Evolutionary conservation across 2,329 filamentous ascomycete genomes (phyloP).

Genomic region (Monilinia aucupariae): DNA sequence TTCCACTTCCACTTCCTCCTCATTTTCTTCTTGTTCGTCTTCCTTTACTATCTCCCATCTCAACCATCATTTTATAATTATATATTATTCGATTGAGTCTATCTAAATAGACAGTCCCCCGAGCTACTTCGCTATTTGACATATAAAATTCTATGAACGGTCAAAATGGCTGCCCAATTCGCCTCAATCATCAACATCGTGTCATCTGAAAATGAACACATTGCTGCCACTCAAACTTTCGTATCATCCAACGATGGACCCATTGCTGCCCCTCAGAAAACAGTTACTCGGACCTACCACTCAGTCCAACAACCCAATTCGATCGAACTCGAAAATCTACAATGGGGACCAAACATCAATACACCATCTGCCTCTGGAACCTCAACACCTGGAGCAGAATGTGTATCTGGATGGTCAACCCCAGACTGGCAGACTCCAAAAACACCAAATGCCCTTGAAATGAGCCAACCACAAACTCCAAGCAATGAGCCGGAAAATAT

Average conservation of each 20-base stretch:
- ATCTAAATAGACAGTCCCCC: not conserved
- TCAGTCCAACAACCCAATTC: conserved; percentile 28
- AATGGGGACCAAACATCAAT: conserved; percentile 21
- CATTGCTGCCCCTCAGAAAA: conserved; percentile 30
- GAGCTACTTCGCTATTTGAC: not conserved
- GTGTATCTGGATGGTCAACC: conserved; percentile 7
- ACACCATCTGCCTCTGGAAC: conserved; percentile 22
- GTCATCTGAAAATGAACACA: conserved; percentile 7
- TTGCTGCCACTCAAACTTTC: conserved; percentile 28
- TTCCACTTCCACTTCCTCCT: not conserved
- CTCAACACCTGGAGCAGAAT: conserved; percentile 20
- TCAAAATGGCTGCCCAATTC: conserved; percentile 8
- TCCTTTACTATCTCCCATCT: not conserved
- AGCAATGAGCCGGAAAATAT: conserved; percentile 38
- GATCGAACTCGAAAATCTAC: conserved; percentile 29
- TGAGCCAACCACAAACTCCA: conserved; percentile 49
- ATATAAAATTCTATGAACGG: not conserved
- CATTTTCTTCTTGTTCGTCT: not conserved
- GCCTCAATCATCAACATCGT: not conserved
- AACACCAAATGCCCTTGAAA: conserved; percentile 39
- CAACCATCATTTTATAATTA: not conserved
- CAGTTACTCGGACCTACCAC: conserved; percentile 31
- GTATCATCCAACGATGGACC: conserved; percentile 4
- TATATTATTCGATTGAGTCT: not conserved
- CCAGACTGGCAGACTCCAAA: conserved; percentile 28